These are phyloP conservation scores for Perkinsus olseni DNA, from an alignment of 169 alveolate genomes.

Conservation along the genomic window DNA sequence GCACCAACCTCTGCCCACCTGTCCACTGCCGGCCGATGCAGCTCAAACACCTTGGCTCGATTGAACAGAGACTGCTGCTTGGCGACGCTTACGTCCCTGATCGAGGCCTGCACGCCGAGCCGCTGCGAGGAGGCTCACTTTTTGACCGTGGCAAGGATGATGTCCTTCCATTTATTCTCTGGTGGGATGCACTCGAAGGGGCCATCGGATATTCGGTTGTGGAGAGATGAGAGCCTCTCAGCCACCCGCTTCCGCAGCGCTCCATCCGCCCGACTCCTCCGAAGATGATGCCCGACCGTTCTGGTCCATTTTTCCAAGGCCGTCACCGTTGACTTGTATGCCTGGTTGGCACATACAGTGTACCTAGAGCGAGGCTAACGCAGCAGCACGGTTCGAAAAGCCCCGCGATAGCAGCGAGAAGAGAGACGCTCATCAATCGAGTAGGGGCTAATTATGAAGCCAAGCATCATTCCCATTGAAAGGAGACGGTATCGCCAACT, in stretches of 20 bases:
- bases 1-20: neutral
- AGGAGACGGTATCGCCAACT: too few species aligned
- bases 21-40: neutral
- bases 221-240: neutral
- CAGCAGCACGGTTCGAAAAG: neutral
- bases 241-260: neutral
- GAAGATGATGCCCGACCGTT: neutral
- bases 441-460: too few species aligned
- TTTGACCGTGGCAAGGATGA: neutral
- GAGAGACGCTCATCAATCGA: too few species aligned
- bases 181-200: neutral
- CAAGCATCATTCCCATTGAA: too few species aligned
- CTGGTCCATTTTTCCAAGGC: neutral
- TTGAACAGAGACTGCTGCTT: neutral
- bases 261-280: neutral
- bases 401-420: too few species aligned
- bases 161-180: neutral
- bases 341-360: neutral
- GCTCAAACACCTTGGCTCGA: neutral
- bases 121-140: neutral
- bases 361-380: neutral
- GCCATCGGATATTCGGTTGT: neutral
- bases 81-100: neutral
- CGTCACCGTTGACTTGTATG: neutral
- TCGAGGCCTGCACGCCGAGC: neutral